Evolutionary conservation across 495 filamentous ascomycete species (phyloP).

Genomic region (Parmelia sp.): DNA sequence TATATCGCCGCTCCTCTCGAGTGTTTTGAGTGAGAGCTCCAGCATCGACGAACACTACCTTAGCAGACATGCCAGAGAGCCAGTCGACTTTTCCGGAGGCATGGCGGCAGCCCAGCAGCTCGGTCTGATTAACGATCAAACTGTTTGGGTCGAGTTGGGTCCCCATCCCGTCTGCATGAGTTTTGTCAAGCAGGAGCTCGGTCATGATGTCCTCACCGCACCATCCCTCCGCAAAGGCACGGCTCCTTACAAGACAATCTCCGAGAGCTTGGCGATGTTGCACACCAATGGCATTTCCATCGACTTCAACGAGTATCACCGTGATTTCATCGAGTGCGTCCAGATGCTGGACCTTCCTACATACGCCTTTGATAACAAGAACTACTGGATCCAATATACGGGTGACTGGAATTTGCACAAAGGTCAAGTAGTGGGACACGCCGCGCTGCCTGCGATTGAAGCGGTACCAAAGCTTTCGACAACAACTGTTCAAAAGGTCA

Average conservation of each 20-base stretch:
- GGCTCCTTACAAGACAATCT: conserved; percentile 49
- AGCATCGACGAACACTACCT: conserved; percentile 40
- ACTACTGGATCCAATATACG: conserved; percentile 64
- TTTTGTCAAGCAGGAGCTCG: conserved; percentile 54
- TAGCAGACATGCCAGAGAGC: conserved; percentile 24
- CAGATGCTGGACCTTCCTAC: conserved; percentile 52
- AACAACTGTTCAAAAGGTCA: conserved; percentile 31
- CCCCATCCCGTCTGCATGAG: conserved; percentile 53
- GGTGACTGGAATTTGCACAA: conserved; percentile 41
- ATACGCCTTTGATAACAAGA: conserved; percentile 63
- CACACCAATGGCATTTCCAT: conserved; percentile 52
- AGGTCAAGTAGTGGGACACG: conserved; percentile 24
- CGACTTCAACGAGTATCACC: conserved; percentile 61
- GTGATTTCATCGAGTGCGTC: conserved; percentile 47
- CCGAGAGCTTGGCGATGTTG: conserved; percentile 45
- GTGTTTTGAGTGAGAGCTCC: conserved; percentile 48
- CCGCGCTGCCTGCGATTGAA: conserved; percentile 18
- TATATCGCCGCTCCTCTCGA: conserved; percentile 62
- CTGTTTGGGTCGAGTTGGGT: conserved; percentile 49
- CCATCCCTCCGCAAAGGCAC: conserved; percentile 38
- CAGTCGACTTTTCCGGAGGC: conserved; percentile 27
- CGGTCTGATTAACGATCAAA: conserved; percentile 43
- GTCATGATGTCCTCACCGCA: conserved; percentile 41
- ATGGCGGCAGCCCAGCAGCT: conserved; percentile 39
- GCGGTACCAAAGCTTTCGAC: conserved; percentile 23